A percentile compares a stretch with the other conserved stretches of the same genome.
Conservation (phyloP, 148 eudicot species). For the Silene uniflora region DNA sequence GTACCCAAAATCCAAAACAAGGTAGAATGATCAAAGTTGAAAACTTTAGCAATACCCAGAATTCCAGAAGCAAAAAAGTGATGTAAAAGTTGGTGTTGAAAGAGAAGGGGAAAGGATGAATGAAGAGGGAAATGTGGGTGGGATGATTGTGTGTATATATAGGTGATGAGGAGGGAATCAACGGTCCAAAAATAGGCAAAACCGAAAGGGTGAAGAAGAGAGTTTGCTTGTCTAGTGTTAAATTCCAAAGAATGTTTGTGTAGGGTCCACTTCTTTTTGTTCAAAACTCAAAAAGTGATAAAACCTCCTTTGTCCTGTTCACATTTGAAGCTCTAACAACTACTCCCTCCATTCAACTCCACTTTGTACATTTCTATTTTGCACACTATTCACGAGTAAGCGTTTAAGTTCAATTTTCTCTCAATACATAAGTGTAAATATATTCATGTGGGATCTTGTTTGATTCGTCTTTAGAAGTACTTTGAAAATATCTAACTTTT, state of each 20-base stretch:
- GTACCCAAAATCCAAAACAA: constrained; percentile 13
- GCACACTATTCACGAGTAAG: no score
- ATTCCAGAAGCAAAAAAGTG: neutral
- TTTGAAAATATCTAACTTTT: no score
- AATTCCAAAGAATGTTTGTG: constrained; percentile 39
- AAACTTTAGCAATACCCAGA: constrained; percentile 8
- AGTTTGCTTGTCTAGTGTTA: constrained; percentile 51
- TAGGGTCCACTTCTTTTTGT: constrained; percentile 11
- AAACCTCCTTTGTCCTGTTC: constrained; percentile 4
- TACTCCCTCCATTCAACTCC: no score
- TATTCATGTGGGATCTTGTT: no score
- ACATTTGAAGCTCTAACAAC: constrained; percentile 17
- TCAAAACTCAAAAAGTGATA: neutral
- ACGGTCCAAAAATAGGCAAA: constrained; percentile 26
- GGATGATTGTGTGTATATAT: constrained; percentile 32
- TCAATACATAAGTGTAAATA: no score
- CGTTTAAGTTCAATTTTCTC: no score
- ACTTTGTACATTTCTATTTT: no score
- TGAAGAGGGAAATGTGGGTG: neutral
- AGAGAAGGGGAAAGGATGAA: neutral
- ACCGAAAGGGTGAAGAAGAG: constrained; percentile 31
- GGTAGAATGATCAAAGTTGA: constrained; percentile 21
- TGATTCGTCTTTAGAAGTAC: no score
- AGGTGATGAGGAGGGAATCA: constrained; percentile 39
- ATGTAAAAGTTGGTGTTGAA: constrained; percentile 13